These are phyloP conservation scores for Luzula sylvatica DNA, from an alignment of 176 grass and related monocot genomes.

Conservation along the genomic window DNA sequence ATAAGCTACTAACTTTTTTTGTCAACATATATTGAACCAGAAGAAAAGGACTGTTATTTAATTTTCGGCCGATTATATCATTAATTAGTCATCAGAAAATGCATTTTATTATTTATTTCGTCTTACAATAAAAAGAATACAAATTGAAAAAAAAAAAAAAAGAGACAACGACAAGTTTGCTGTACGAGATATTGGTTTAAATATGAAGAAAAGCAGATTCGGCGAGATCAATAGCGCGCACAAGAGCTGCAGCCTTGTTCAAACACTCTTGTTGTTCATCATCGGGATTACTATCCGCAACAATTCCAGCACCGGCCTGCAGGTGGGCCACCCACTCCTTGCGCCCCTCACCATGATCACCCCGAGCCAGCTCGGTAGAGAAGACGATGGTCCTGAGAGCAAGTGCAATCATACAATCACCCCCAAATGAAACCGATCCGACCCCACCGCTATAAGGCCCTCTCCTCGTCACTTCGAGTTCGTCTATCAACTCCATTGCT, in stretches of 20 bases:
- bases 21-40: too few species aligned
- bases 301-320: slow-evolving; percentile 51
- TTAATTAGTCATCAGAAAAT: not conserved
- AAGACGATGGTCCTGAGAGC: slow-evolving; percentile 75
- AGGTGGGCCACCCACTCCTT: slow-evolving; percentile 83
- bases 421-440: slow-evolving; percentile 63
- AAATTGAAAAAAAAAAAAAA: too few species aligned
- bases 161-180: too few species aligned
- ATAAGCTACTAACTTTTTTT: too few species aligned
- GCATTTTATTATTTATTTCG: too few species aligned
- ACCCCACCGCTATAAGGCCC: slow-evolving; percentile 79
- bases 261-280: slow-evolving; percentile 71
- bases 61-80: too few species aligned
- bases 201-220: slow-evolving; percentile 50
- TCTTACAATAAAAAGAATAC: too few species aligned
- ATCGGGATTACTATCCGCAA: slow-evolving; percentile 59
- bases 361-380: slow-evolving; percentile 27
- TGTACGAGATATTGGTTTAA: too few species aligned
- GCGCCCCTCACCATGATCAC: slow-evolving; percentile 29
- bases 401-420: slow-evolving; percentile 55
- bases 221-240: slow-evolving; percentile 66
- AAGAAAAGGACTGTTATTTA: too few species aligned
- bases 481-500: slow-evolving; percentile 88
- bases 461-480: slow-evolving; percentile 63
- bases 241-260: slow-evolving; percentile 59